Evolutionary conservation across 805 yeast species (phyloP).

Genomic region (Myxozyma sirexii): DNA sequence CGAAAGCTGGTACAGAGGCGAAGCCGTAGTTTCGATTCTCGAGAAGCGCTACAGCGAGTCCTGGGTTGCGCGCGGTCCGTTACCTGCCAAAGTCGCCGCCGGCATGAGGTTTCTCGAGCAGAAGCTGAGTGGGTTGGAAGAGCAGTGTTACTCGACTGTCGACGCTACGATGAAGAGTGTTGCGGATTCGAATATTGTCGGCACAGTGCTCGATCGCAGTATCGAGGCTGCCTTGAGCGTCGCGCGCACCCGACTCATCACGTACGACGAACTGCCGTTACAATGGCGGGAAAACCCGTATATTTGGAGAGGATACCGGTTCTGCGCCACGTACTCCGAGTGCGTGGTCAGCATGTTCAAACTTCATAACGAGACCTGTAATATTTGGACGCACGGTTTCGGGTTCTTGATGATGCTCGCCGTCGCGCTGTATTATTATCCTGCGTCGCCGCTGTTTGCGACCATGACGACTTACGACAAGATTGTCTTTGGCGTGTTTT

Average conservation of each 20-base stretch:
- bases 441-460: slow-evolving; percentile 56
- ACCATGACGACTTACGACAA: slow-evolving; percentile 48
- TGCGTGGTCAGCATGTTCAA: slow-evolving; percentile 63
- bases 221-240: slow-evolving; percentile 35
- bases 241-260: slow-evolving; percentile 52
- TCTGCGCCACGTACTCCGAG: slow-evolving; percentile 62
- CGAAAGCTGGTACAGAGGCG: slow-evolving; percentile 42
- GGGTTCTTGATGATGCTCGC: slow-evolving; percentile 67
- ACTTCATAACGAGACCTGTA: slow-evolving; percentile 84
- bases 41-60: slow-evolving; percentile 36
- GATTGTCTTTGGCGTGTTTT: slow-evolving; percentile 61
- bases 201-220: slow-evolving; percentile 17
- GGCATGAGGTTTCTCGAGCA: slow-evolving; percentile 43
- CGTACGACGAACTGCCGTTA: slow-evolving; percentile 84
- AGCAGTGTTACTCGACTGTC: slow-evolving; percentile 34
- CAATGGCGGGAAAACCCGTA: slow-evolving; percentile 93
- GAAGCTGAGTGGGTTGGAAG: slow-evolving; percentile 41
- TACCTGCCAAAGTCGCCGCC: slow-evolving; percentile 35
- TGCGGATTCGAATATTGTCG: slow-evolving; percentile 1
- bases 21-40: slow-evolving; percentile 39
- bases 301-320: slow-evolving; percentile 83
- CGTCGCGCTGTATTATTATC: slow-evolving; percentile 63
- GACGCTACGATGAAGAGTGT: slow-evolving; percentile 18
- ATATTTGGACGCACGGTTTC: slow-evolving; percentile 88
- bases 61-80: slow-evolving; percentile 30